phyloP scores from a whole-genome alignment of 2,329 filamentous ascomycete genomes.

The Fusarium cicatricum region DNA sequence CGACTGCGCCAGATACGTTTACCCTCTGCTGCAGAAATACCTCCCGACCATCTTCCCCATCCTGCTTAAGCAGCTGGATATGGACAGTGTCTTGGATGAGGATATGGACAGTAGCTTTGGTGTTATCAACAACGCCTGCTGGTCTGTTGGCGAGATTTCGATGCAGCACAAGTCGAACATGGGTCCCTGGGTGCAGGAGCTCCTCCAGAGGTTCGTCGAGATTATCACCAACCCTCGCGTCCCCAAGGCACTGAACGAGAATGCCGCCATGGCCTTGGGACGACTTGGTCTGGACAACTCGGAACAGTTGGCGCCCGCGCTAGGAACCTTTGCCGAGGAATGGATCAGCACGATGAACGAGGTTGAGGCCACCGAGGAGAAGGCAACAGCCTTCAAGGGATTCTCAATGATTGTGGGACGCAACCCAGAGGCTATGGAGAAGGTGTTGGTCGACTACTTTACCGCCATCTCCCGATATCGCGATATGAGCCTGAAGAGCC shows the following conservation, averaged over 20 bases:
- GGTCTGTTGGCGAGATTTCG: slow-evolving; percentile 93
- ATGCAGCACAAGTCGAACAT: slow-evolving; percentile 80
- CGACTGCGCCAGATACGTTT: slow-evolving; percentile 94
- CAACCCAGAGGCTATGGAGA: slow-evolving; percentile 93
- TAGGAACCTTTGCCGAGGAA: slow-evolving; percentile 80
- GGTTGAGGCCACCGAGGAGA: slow-evolving; percentile 90
- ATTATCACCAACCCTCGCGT: slow-evolving; percentile 89
- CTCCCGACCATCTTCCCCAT: slow-evolving; percentile 79
- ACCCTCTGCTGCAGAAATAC: slow-evolving; percentile 78
- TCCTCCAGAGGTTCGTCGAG: slow-evolving; percentile 79
- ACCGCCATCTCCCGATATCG: slow-evolving; percentile 81
- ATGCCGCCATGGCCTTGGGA: slow-evolving; percentile 91
- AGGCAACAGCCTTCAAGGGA: slow-evolving; percentile 90
- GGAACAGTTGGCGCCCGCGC: slow-evolving; percentile 78
- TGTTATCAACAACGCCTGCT: slow-evolving; percentile 97
- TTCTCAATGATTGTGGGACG: slow-evolving; percentile 85
- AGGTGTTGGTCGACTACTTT: slow-evolving; percentile 83
- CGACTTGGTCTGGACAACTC: slow-evolving; percentile 83
- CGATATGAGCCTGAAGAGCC: slow-evolving; percentile 66
- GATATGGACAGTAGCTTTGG: slow-evolving; percentile 87
- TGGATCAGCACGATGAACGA: slow-evolving; percentile 86
- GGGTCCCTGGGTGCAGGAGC: slow-evolving; percentile 76
- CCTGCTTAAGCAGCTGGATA: slow-evolving; percentile 86
- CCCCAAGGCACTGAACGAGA: slow-evolving; percentile 88
- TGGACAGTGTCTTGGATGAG: slow-evolving; percentile 78